Evolutionary conservation across 1,139 yeast genomes (phyloP).

Genomic region (Ogataea hybrid): DNA sequence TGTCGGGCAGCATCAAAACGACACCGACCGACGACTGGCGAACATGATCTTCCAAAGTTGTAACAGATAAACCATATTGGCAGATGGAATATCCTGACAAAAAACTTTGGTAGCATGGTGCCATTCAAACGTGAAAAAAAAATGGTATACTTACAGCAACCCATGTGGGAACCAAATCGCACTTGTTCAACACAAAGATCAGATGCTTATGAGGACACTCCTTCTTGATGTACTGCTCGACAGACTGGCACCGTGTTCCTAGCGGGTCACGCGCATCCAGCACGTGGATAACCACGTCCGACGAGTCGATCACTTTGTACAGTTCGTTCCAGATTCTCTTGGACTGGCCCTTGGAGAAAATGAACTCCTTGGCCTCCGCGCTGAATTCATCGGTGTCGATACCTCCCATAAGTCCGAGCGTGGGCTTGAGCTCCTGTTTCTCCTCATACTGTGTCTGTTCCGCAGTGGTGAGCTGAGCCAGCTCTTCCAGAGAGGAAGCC

Average conservation of each 20-base stretch:
- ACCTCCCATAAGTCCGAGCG: constrained; percentile 79
- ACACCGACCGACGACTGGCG: constrained; percentile 50
- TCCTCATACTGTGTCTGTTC: constrained; percentile 68
- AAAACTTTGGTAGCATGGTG: constrained; percentile 46
- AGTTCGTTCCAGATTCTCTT: constrained; percentile 98
- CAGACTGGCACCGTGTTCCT: constrained; percentile 92
- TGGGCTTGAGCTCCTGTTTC: constrained; percentile 67
- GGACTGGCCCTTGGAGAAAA: constrained; percentile 95
- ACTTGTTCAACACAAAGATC: constrained; percentile 91
- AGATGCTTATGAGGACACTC: constrained; percentile 98
- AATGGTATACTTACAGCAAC: constrained; percentile 85
- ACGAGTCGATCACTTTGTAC: constrained; percentile 94
- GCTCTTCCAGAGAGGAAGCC: constrained; percentile 77
- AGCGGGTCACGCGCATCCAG: constrained; percentile 96
- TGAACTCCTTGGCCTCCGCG: constrained; percentile 90
- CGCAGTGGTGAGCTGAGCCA: constrained; percentile 59
- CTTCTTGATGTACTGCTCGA: constrained; percentile 86
- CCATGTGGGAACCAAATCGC: constrained; percentile 99
- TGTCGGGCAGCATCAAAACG: constrained; percentile 33
- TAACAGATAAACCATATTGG: constrained; percentile 71
- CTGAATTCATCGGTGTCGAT: constrained; percentile 70
- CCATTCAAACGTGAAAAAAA: constrained; percentile 14
- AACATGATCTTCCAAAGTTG: constrained; percentile 87
- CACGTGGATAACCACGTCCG: constrained; percentile 95
- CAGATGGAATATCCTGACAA: constrained; percentile 58